phyloP scores from a whole-genome alignment of 176 grass and related monocot genomes.

The Zoysia pacifica region DNA sequence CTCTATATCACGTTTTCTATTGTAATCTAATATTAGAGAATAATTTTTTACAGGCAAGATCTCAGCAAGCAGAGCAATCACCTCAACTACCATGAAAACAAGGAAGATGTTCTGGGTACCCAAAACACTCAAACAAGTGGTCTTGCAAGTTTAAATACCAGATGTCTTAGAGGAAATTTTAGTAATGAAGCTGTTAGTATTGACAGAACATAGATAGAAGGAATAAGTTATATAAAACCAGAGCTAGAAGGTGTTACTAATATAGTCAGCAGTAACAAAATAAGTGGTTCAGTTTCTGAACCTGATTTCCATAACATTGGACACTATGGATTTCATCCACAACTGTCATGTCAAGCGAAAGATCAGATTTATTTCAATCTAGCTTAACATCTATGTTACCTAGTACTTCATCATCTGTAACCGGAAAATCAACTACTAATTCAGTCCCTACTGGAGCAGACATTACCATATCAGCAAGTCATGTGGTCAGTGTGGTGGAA shows the following conservation, averaged over 20 bases:
- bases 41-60: slow-evolving; percentile 36
- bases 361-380: slow-evolving; percentile 48
- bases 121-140: slow-evolving; percentile 47
- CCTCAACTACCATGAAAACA: slow-evolving; percentile 40
- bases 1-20: not conserved
- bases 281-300: slow-evolving; percentile 21
- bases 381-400: slow-evolving; percentile 38
- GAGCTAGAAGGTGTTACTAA: slow-evolving; percentile 22
- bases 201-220: too few species aligned
- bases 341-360: slow-evolving; percentile 54
- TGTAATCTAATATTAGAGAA: slow-evolving; percentile 37
- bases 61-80: slow-evolving; percentile 33
- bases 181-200: too few species aligned
- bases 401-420: slow-evolving; percentile 28
- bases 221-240: slow-evolving; percentile 26
- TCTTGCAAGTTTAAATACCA: slow-evolving; percentile 41
- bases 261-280: slow-evolving; percentile 24
- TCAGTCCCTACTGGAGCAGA: slow-evolving; percentile 41
- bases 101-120: not conserved
- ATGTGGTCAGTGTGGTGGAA: slow-evolving; percentile 48
- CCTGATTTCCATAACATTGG: slow-evolving; percentile 37
- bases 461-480: slow-evolving; percentile 37
- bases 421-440: not conserved
- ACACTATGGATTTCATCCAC: slow-evolving; percentile 17
- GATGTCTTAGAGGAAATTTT: not conserved